Conservation (phyloP, 305 asterid species). For the Fraxinus sp. region DNA sequence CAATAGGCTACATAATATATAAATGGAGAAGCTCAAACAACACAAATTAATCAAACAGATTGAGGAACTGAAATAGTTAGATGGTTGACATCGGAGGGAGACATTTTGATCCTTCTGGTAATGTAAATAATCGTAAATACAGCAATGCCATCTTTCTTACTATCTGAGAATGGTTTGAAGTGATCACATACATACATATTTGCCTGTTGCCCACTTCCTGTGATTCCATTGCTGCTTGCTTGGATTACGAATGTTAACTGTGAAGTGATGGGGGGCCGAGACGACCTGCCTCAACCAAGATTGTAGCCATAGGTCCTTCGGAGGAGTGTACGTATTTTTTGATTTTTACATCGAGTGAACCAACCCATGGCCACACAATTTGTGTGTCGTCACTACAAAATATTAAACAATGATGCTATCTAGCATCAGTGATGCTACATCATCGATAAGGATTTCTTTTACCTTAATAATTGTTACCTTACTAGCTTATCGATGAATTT, state of each 20-base stretch:
- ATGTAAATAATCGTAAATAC: background rate
- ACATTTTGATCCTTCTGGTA: background rate
- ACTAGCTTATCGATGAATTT: too few relatives aligned
- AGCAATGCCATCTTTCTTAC: background rate
- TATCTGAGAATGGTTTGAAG: too few relatives aligned
- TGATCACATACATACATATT: background rate
- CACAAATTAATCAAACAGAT: too few relatives aligned
- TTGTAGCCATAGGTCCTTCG: background rate
- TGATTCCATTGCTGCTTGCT: conserved; percentile 28
- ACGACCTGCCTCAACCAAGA: background rate
- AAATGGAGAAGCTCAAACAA: too few relatives aligned
- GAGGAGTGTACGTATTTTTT: background rate
- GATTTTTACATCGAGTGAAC: too few relatives aligned
- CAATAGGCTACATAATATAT: background rate
- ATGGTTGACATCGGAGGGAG: background rate
- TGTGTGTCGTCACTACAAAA: too few relatives aligned
- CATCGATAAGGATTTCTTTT: too few relatives aligned
- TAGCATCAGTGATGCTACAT: too few relatives aligned
- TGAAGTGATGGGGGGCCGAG: background rate
- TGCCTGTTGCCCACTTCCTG: conserved; percentile 43
- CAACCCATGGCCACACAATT: too few relatives aligned
- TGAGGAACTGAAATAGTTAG: too few relatives aligned
- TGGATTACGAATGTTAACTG: background rate
- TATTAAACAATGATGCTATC: too few relatives aligned
- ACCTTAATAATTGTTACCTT: too few relatives aligned